A percentile compares a stretch with the other conserved stretches of the same genome.
phyloP scores from a whole-genome alignment of 1,284 basidiomycete genomes.

The Malassezia sympodialis region DNA sequence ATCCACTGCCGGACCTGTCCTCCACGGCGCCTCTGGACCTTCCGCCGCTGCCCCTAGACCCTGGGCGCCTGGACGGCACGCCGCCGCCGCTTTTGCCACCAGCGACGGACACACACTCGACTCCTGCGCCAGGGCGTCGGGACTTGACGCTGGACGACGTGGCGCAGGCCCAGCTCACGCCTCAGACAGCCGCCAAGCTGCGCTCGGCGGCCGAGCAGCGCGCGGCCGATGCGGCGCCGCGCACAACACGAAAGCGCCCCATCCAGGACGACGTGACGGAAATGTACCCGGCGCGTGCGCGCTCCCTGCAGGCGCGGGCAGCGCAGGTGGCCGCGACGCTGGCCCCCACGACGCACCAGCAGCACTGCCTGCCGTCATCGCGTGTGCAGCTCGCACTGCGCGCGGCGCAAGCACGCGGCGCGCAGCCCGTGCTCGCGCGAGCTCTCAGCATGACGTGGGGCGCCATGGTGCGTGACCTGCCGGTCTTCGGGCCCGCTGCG shows the following conservation, averaged over 20 bases:
- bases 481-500: not conserved
- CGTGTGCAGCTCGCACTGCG: conserved; percentile 10
- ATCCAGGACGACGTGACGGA: conserved; percentile 15
- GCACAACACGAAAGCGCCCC: conserved; percentile 12
- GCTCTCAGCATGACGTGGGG: conserved; percentile 7
- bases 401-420: not conserved
- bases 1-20: conserved; percentile 3
- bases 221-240: not conserved
- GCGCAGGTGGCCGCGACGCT: conserved; percentile 5
- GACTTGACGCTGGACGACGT: conserved; percentile 13
- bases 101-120: not conserved
- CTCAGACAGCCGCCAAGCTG: conserved; percentile 12
- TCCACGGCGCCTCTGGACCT: conserved; percentile 10
- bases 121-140: not conserved
- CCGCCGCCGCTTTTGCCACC: not conserved
- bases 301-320: conserved; percentile 3
- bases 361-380: conserved; percentile 10
- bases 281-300: conserved; percentile 2
- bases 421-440: not conserved
- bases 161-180: conserved; percentile 4
- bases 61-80: conserved; percentile 4
- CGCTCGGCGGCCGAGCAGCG: conserved; percentile 7
- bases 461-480: not conserved
- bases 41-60: conserved; percentile 1
- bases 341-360: conserved; percentile 6